Evolutionary conservation across 164 flowering plant genomes (phyloP).

Genomic region (Malania oleifera): DNA sequence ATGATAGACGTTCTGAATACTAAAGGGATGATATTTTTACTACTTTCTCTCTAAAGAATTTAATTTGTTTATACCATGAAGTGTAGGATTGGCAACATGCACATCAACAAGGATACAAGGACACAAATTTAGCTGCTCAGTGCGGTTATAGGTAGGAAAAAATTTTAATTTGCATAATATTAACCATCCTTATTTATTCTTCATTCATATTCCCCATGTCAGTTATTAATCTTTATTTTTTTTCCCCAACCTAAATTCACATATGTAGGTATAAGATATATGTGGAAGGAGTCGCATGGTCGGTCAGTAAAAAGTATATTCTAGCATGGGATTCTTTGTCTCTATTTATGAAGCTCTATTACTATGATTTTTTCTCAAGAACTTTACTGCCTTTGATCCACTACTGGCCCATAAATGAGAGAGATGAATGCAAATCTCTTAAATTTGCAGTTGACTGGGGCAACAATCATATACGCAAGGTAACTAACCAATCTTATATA

Average conservation of each 20-base stretch:
- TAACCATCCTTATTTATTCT: no score
- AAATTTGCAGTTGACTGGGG: conserved; percentile 78
- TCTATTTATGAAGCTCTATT: conserved; percentile 38
- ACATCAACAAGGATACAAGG: conserved; percentile 32
- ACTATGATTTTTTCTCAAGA: conserved; percentile 64
- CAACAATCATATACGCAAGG: conserved; percentile 48
- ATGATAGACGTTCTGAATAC: no score
- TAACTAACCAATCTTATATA: conserved; percentile 9
- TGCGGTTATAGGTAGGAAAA: conserved; percentile 51
- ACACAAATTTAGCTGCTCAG: conserved; percentile 46
- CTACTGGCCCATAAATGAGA: conserved; percentile 59
- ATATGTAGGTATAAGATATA: conserved; percentile 55
- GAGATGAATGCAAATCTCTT: conserved; percentile 41
- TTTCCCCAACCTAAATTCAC: neutral
- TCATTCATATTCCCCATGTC: no score
- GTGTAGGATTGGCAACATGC: conserved; percentile 57
- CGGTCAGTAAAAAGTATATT: conserved; percentile 69
- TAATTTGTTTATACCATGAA: no score
- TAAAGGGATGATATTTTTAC: no score
- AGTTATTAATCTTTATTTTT: neutral
- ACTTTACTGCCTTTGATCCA: conserved; percentile 49
- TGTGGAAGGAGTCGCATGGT: conserved; percentile 68
- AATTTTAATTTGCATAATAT: neutral
- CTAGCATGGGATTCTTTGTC: conserved; percentile 60
- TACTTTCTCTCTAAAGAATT: no score